Conservation (phyloP, 345 rosid genomes). For the Eucalyptus microcorys region DNA sequence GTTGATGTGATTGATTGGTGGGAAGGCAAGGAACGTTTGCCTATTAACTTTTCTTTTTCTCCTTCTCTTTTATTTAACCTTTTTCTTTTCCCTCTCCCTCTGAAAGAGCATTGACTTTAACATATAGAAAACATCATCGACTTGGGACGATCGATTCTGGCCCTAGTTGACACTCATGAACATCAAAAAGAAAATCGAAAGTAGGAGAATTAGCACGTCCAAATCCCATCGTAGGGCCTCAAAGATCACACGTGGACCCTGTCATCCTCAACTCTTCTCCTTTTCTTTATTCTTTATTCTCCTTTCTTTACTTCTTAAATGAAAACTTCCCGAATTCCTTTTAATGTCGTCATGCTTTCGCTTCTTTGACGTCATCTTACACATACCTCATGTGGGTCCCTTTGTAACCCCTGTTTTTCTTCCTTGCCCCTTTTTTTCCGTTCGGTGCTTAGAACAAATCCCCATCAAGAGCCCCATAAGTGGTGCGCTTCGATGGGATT, state of each 20-base stretch:
- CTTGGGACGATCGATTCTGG: not conserved
- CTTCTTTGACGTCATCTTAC: constrained; percentile 22
- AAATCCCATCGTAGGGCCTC: constrained; percentile 35
- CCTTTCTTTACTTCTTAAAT: not conserved
- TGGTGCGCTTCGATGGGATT: constrained; percentile 40
- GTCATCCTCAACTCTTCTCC: not conserved
- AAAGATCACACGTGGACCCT: constrained; percentile 38
- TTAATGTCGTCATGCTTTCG: constrained; percentile 54
- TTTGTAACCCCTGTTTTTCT: not conserved
- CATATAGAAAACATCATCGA: not conserved
- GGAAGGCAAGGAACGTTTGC: not conserved
- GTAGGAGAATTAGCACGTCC: not conserved
- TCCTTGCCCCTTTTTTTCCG: not conserved
- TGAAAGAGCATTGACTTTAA: constrained; percentile 23
- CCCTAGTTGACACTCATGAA: constrained; percentile 3
- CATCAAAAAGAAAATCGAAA: not conserved
- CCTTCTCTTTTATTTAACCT: not conserved
- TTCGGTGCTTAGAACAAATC: not conserved
- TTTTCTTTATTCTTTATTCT: not conserved
- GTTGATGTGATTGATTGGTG: constrained; percentile 6
- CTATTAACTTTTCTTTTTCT: not conserved
- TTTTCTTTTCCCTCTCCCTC: not conserved
- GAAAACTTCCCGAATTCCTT: not conserved
- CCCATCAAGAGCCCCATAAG: constrained; percentile 7
- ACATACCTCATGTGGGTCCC: not conserved